Base-by-base conservation (phyloP, 768 basidiomycete species). In the Neoboletus brunneissimus region DNA sequence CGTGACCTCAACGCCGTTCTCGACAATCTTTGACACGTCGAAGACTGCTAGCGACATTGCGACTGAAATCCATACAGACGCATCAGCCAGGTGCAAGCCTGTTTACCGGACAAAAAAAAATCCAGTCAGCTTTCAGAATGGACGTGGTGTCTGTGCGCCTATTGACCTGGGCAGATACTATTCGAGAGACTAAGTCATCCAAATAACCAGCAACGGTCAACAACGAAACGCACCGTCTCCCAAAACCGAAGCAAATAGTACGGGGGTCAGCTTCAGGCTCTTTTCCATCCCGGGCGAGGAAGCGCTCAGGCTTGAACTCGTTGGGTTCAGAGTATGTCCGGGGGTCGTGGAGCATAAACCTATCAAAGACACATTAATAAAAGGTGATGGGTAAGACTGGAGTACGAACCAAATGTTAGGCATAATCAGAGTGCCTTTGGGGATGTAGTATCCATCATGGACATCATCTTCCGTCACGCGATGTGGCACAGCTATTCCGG, bases 201-300 rank as follows among this genome's bases (percentile, higher is more conserved):
- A 23, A 38, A 51, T 57, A 47, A 44, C 46, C 15, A 32, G 44
- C 25, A 29, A 46, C 55, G 8, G 29, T 53, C 49, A 34, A 52
- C 48, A 48, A 55, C 38, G 53, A 48, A 48, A 73, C 76, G 20
- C 69, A 71, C 65, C 87, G 80, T 71, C 87, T 75, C 47, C 87
- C 87, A 64, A 87, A 89, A 8, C 87, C 87, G 70, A 88, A 89
- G 62, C 81, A 84, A 46, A 84, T 66, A 47, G 76, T 76, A 53
- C 81, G 81, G 56, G 86, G 84, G 68, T 87, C 85, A 20, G 63
- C 67, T 63, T 86, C 82, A 31, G 77, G 77, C 43, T 69, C 59
- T 41, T 70, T 67, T 40, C 64, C 67, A 5, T 66, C 58, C 15
- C 50, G 51, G 1, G 75, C 71, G 32, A 87, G 72, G 69, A 81